Evolutionary conservation across 2,329 filamentous ascomycete species (phyloP), one percentile per base, ranked within the genome.

Genomic region (Thielaviopsis populi): DNA sequence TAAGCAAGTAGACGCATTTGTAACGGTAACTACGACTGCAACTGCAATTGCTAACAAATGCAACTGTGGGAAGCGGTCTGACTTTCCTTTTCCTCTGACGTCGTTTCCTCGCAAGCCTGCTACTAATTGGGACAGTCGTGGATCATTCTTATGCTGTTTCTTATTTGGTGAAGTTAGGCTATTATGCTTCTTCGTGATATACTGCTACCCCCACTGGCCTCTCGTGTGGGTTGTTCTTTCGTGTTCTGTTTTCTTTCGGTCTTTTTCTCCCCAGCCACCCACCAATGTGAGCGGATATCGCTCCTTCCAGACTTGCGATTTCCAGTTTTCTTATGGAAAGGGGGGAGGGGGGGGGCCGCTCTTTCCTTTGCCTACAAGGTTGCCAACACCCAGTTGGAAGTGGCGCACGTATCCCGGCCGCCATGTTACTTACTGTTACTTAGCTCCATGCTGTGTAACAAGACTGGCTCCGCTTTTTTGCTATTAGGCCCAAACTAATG

Each of bases 361-460:
- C 10, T 22, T 37, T 43, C 8, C n/a, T 37, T 61, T 61, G 10
- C 42, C 37, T 22, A 33, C 24, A 40, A 56, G 40, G 40, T 54
- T 33, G 61, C 50, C 50, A 54, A 37, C 24, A n/a, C 61, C 48
- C 58, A 24, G 15, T 10, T 58, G 41, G 13, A 24, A 11, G 46
- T 19, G 48, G 33, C 61, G 61, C 48, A 54, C 24, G 40, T 37
- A 58, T 43, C 48, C 50, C 53, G 40, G 48, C 22, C 30, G 33
- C 53, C 27, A 63, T 63, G 61, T 40, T 58, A 43, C 61, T 63
- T 63, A 30, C 58, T 63, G 61, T 40, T 58, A 43, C 61, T 63
- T 63, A 30, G 61, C 19, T 48, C 24, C 61, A 63, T 63, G 61
- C 17, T 63, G 61, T 63, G 61, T 63, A 63, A 63, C 61, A 63